Conservation (phyloP, 2,329 filamentous ascomycete genomes). For the Epichloe coenophiala region DNA sequence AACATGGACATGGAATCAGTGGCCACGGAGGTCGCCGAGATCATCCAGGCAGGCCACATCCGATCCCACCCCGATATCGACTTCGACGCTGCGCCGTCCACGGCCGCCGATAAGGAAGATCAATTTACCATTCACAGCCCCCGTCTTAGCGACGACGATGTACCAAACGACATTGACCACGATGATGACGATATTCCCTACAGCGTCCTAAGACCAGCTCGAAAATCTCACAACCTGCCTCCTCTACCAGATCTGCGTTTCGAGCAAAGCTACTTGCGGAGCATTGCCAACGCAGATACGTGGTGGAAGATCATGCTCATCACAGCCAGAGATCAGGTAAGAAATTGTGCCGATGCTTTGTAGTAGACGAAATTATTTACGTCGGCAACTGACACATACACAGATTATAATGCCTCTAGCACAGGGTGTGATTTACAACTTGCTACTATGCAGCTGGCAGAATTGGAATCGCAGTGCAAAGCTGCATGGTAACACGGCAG, state of each 20-base stretch:
- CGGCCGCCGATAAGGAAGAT: slow-evolving; percentile 48
- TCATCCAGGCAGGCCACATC: slow-evolving; percentile 69
- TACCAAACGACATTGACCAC: slow-evolving; percentile 28
- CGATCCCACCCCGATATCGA: slow-evolving; percentile 54
- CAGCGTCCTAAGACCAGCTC: slow-evolving; percentile 45
- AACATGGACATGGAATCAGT: slow-evolving; percentile 44
- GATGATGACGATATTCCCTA: slow-evolving; percentile 57
- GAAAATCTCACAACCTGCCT: slow-evolving; percentile 34
- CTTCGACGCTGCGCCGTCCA: slow-evolving; percentile 72
- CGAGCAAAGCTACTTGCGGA: slow-evolving; percentile 94
- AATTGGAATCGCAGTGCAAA: slow-evolving; percentile 73
- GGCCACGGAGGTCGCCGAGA: slow-evolving; percentile 58
- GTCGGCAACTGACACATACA: slow-evolving; percentile 3
- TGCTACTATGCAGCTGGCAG: slow-evolving; percentile 76
- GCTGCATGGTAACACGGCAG: slow-evolving; percentile 62
- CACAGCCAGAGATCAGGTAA: slow-evolving; percentile 77
- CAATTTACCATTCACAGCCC: slow-evolving; percentile 14
- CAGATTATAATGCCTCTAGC: slow-evolving; percentile 74
- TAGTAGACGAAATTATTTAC: too few species aligned
- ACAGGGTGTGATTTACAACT: slow-evolving; percentile 81
- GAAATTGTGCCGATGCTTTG: neutral
- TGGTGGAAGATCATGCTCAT: slow-evolving; percentile 74
- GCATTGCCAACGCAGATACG: slow-evolving; percentile 65
- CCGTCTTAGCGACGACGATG: slow-evolving; percentile 11
- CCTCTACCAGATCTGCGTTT: slow-evolving; percentile 83